Evolutionary conservation across 202 grass and related monocot genomes (phyloP), one percentile per base, ranked within the genome.

Genomic region (Panicum virgatum): DNA sequence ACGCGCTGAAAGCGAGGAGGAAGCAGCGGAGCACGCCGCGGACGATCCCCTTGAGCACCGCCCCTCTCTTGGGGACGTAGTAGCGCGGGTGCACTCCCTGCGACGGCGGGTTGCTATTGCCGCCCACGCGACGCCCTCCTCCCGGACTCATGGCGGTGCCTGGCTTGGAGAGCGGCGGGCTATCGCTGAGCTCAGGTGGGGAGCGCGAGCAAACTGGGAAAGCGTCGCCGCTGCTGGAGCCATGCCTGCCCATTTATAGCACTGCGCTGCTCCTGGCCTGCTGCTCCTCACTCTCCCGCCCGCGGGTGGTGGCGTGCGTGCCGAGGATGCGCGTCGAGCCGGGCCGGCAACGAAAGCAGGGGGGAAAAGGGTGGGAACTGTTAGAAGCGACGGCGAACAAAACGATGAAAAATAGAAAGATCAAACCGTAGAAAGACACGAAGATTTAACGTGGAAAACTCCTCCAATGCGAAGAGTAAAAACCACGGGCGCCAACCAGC

Each of bases 281-380:
- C 22, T 13, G 13, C 67, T 70, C 5, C 66, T 60, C 11, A 2
- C 11, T 8, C 26, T 9, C 22, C 15, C n/a, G n/a, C n/a, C n/a
- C n/a, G n/a, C n/a, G n/a, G n/a, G 67, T 16, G 45, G 44, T 48
- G 40, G 60, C 61, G 76, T 66, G 42, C 69, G 69, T 4, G 9
- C 12, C 46, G n/a, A 66, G 14, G 14, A 0, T 47, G 29, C 51
- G 14, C 62, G 12, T 22, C 2, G 53, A 45, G 69, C 69, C 69
- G 69, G 19, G 45, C 9, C 43, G 5, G 57, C 54, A n/a, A 9
- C 14, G 87, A 85, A 89, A 59, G 39, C 46, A 7, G 30, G 72
- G 7, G 59, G 87, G 85, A 89, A 79, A 70, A 3, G 82, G 68
- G n/a, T n/a, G n/a, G n/a, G n/a, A n/a, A n/a, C n/a, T n/a, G n/a